Base-by-base conservation (phyloP, 768 basidiomycete species). In the Naganishia antarctica region DNA sequence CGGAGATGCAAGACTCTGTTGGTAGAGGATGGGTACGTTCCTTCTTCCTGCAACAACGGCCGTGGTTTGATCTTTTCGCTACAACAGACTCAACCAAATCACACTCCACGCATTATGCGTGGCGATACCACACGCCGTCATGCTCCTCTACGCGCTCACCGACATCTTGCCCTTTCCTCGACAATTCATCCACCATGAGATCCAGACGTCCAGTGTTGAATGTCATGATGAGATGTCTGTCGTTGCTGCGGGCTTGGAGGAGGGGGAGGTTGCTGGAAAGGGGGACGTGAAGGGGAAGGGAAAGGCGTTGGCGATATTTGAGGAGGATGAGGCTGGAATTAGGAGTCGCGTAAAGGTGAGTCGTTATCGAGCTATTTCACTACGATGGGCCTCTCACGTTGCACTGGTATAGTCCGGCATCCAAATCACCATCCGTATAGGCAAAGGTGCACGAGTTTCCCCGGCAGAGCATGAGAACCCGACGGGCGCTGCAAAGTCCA, bases 21-120 rank as follows among this genome's bases (percentile, higher is more conserved):
- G 1, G 69, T 77, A 16, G 73, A 77, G 47, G 76, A 78, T 63
- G 77, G 76, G 77, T 78, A 49, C 69, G 74, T 66, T 16, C 29
- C 6, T 21, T 25, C 59, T 16, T 8, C 34, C 15, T 13, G 23
- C 23, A 43, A 2, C 48, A 13, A 28, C 43, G 3, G n/a, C 3
- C 8, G 11, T 61, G 15, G 11, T 1, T 37, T 47, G 16, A 32
- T 37, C 16, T 29, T 41, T 29, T 25, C 2, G 12, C n/a, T n/a
- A n/a, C n/a, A 32, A 11, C 34, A 75, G 76, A 8, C 71, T 72
- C 31, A 69, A 69, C 13, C 63, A 61, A 11, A 60, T 79, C 5
- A 70, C 70, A 26, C 59, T 79, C 1, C 74, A 78, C 50, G 74
- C 76, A 1, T 48, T 79, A 23, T 67, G 69, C 2, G 74, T 76